Evolutionary conservation across 306 rosid genomes (phyloP).

Genomic region (Lupinus albus): DNA sequence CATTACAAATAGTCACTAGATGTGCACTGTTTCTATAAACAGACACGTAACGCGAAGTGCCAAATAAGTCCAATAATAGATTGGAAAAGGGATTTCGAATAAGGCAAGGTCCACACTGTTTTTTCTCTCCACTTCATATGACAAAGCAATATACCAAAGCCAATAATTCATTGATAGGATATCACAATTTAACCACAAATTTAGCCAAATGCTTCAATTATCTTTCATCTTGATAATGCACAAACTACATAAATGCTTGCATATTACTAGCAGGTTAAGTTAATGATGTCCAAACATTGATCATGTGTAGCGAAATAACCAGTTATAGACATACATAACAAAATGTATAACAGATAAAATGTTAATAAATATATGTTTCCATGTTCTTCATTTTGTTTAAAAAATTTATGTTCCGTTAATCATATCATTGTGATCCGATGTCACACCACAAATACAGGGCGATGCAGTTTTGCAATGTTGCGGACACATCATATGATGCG

Average conservation of each 20-base stretch:
- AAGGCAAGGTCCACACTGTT: background rate
- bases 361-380: background rate
- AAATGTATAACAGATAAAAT: background rate
- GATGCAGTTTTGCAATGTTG: too few relatives aligned
- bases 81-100: slow-evolving; percentile 1
- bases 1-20: slow-evolving; percentile 30
- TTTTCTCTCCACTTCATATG: slow-evolving; percentile 13
- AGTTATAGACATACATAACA: background rate
- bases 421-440: too few relatives aligned
- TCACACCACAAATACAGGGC: too few relatives aligned
- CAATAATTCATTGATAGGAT: background rate
- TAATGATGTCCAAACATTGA: background rate
- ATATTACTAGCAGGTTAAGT: background rate
- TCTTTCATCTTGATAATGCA: background rate
- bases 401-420: background rate
- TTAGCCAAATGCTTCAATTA: slow-evolving; percentile 21
- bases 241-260: background rate
- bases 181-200: slow-evolving; percentile 1
- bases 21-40: background rate
- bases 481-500: too few relatives aligned
- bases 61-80: background rate
- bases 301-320: background rate
- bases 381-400: background rate
- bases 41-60: background rate
- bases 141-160: background rate